Evolutionary conservation across 306 rosid species (phyloP).

Genomic region (Sicyos edulis): DNA sequence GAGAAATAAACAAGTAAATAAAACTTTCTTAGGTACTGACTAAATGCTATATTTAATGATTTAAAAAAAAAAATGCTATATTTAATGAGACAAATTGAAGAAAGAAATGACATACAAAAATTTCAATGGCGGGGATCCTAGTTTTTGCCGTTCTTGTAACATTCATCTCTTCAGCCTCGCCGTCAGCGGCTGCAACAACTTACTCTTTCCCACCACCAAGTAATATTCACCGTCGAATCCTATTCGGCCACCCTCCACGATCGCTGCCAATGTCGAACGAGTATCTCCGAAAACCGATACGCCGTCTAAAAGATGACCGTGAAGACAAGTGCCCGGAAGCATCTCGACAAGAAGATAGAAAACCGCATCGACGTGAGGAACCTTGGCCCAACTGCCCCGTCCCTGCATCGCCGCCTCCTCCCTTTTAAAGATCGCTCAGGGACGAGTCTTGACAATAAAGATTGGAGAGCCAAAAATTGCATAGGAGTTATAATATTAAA

Average conservation of each 20-base stretch:
- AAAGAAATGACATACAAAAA: neutral
- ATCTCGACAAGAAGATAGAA: neutral
- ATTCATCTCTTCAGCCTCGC: neutral
- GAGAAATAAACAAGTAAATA: neutral
- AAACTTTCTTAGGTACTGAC: neutral
- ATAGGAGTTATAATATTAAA: too few species aligned
- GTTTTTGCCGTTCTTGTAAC: neutral
- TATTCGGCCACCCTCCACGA: neutral
- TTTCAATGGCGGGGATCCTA: neutral
- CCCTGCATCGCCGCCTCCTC: neutral
- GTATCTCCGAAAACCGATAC: neutral
- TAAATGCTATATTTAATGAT: neutral
- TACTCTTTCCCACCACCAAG: neutral
- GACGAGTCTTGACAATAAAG: too few species aligned
- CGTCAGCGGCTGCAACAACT: neutral
- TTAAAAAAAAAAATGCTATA: too few species aligned
- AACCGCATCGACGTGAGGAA: too few species aligned
- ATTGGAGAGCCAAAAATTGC: too few species aligned
- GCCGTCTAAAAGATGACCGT: neutral
- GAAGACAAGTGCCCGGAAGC: neutral
- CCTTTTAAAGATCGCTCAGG: neutral
- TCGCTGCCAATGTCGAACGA: neutral
- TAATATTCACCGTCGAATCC: neutral
- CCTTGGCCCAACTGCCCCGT: conserved; percentile 1
- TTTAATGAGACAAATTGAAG: neutral